Base-by-base conservation (phyloP, 2,329 filamentous ascomycete species). In the Botrytis fragariae region DNA sequence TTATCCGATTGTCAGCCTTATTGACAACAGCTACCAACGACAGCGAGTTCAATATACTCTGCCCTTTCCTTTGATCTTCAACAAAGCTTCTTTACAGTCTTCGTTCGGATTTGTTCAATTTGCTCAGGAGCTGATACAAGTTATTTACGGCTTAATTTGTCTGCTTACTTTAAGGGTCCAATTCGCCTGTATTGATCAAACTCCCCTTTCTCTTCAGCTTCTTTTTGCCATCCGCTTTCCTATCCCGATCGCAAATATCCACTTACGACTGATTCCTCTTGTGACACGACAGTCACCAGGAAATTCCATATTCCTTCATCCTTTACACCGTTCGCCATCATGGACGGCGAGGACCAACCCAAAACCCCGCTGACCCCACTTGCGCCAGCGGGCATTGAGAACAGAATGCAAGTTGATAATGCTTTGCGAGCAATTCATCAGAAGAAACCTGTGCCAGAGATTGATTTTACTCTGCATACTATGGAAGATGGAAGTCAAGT, bases 401-500 rank as follows among this genome's bases (percentile, higher is more conserved):
- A 75, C 62, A 78, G 73, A 63, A 72, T 73, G 63, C 90, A 92
- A 83, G 88, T 98, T 81, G 94, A 97, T 85, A 95, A 94, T 89
- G 92, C 93, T 79, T 92, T 95, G 81, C 93, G 93, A 83, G 96
- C 96, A 75, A 94, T 99, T 81, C 91, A 91, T 83, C 90, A 98
- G 80, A 98, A 98, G 91, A 95, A 93, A 86, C 95, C 95, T 72
- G 88, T 97, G 69, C 96, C 96, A 74, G 95, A 98, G 87, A 98
- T 99, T 81, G 96, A 99, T 86, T 99, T 99, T 83, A 97, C 94
- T 73, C 90, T 99, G 81, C 96, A 99, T 84, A 96, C 93, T 76
- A 98, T 98, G 95, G 96, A 99, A 83, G 96, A 99, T 87, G 94
- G 93, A 81, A 91, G 89, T 71, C 94, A 97, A 85, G 96, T 99